Percentiles rank a stretch among this genome's conserved stretches.
Conservation (phyloP, 768 basidiomycete species). For the Macrolepiota fuliginosa region DNA sequence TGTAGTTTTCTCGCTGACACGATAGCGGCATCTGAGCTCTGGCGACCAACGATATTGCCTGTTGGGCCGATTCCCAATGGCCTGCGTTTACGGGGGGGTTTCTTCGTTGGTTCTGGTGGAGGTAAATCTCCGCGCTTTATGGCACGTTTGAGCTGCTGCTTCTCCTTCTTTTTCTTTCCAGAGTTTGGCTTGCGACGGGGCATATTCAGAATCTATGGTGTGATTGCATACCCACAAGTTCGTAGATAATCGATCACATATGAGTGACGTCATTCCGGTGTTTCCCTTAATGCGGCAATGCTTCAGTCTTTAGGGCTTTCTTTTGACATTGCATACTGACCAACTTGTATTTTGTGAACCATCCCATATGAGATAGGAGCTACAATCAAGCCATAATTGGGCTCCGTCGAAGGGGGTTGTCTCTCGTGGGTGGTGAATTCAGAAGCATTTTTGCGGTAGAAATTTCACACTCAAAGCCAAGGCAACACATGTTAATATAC, state of each 20-base stretch:
- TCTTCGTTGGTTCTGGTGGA: slow-evolving; percentile 33
- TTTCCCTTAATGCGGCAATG: no score
- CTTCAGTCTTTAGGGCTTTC: no score
- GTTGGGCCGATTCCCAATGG: slow-evolving; percentile 29
- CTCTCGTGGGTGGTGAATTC: no score
- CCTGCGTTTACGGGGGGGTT: slow-evolving; percentile 24
- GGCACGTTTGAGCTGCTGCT: slow-evolving; percentile 77
- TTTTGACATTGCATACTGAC: no score
- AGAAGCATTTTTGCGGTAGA: background rate
- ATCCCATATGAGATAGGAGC: no score
- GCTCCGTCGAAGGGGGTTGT: no score
- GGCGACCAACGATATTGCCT: slow-evolving; percentile 24
- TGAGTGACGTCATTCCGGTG: no score
- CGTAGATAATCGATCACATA: no score
- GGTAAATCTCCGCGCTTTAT: slow-evolving; percentile 75
- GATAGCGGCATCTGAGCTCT: slow-evolving; percentile 26
- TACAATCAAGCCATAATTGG: no score
- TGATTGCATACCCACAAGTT: background rate
- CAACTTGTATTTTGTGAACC: no score
- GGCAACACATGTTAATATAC: no score
- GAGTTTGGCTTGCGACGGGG: slow-evolving; percentile 55
- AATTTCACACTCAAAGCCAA: background rate
- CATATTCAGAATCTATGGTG: background rate
- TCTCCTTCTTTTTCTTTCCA: slow-evolving; percentile 66
- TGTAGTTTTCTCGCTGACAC: slow-evolving; percentile 55